Conservation (phyloP, 768 basidiomycete species). For the Inosperma sp. region DNA sequence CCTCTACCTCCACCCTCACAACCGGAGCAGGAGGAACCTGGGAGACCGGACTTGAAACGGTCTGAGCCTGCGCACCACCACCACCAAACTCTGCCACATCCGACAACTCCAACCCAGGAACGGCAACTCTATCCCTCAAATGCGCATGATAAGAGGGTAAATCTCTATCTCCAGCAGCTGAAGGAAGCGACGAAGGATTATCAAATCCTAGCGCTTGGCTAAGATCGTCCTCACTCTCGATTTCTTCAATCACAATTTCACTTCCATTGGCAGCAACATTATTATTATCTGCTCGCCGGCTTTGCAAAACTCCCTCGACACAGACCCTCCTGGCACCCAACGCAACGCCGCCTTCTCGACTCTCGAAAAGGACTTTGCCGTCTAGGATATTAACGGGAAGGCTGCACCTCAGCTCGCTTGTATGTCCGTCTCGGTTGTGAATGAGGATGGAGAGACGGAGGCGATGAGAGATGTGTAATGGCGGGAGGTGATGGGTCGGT, state of each 20-base stretch:
- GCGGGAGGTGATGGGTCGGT: conserved; percentile 40
- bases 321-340: conserved; percentile 37
- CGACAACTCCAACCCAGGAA: too few species aligned
- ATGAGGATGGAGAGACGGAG: conserved; percentile 3
- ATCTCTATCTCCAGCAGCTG: conserved; percentile 56
- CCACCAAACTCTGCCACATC: too few species aligned
- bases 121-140: conserved; percentile 84
- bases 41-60: too few species aligned
- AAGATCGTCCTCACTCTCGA: too few species aligned
- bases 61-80: too few species aligned
- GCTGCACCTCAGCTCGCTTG: conserved; percentile 91
- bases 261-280: conserved; percentile 35
- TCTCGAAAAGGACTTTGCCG: conserved; percentile 66
- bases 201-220: too few species aligned
- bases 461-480: too few species aligned
- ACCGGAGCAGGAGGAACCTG: too few species aligned
- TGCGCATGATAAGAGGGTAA: conserved; percentile 89
- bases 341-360: conserved; percentile 63
- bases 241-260: background rate
- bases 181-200: background rate
- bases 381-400: conserved; percentile 86
- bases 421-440: conserved; percentile 84
- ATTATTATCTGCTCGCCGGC: conserved; percentile 34
- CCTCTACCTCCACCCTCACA: too few species aligned
- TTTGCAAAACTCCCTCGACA: conserved; percentile 1